Conservation (phyloP, 805 yeast genomes). For the Ogataea paraovalis region DNA sequence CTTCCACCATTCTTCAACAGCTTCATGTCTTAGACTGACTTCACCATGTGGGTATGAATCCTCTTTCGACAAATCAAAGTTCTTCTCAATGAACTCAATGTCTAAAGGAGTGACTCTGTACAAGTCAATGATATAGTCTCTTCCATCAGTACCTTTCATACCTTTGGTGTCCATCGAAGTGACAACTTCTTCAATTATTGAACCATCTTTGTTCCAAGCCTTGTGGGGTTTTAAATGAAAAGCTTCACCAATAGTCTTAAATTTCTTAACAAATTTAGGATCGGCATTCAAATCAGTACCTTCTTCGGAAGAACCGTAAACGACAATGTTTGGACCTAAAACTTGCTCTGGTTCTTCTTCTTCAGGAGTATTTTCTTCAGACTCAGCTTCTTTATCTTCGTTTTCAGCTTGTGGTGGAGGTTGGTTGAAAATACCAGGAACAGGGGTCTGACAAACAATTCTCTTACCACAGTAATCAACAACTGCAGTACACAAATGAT, state of each 20-base stretch:
- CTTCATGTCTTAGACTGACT: constrained; percentile 77
- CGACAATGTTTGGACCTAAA: constrained; percentile 42
- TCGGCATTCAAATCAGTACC: constrained; percentile 46
- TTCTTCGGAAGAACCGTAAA: constrained; percentile 73
- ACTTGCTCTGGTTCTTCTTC: constrained; percentile 31
- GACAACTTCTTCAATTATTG: constrained; percentile 43
- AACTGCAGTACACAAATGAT: constrained; percentile 74
- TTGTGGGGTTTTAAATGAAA: constrained; percentile 75
- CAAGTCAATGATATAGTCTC: constrained; percentile 80
- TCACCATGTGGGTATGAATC: constrained; percentile 80
- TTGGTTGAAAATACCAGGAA: constrained; percentile 79
- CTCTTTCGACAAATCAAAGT: constrained; percentile 40
- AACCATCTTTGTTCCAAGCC: constrained; percentile 45
- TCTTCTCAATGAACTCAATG: constrained; percentile 63
- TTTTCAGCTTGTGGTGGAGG: constrained; percentile 29
- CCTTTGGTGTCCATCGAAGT: constrained; percentile 84
- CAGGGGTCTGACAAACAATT: constrained; percentile 89
- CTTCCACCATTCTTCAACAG: constrained; percentile 88
- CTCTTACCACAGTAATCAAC: constrained; percentile 90
- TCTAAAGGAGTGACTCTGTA: constrained; percentile 84
- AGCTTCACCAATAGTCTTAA: constrained; percentile 62
- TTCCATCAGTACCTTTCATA: constrained; percentile 76
- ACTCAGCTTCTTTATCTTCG: constrained; percentile 18
- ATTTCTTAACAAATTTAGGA: constrained; percentile 48
- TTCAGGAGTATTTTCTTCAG: constrained; percentile 33